Conservation (phyloP, 768 basidiomycete genomes). For the Scleroderma citrinum region DNA sequence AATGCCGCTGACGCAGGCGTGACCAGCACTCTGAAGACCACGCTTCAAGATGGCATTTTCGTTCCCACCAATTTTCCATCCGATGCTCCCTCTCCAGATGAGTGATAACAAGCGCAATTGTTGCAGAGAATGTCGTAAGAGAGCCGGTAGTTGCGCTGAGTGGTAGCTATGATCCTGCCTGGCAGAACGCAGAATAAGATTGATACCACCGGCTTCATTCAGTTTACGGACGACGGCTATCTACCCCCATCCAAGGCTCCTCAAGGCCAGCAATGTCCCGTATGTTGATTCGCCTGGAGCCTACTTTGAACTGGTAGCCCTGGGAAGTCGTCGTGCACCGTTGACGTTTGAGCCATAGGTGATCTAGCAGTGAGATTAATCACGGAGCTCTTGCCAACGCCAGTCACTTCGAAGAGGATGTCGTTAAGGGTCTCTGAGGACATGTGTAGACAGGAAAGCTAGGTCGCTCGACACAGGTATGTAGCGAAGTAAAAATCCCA, state of each 20-base stretch:
- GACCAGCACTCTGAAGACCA: neutral
- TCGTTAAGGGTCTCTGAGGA: neutral
- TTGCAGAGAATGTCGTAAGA: slow-evolving; percentile 12
- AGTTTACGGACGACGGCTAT: neutral
- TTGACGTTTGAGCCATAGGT: neutral
- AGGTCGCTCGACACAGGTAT: too few relatives aligned
- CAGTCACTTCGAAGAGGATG: neutral
- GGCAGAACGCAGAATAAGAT: slow-evolving; percentile 12
- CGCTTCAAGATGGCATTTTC: neutral
- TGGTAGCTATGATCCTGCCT: neutral
- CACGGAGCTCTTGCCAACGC: neutral
- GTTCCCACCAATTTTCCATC: slow-evolving; percentile 29
- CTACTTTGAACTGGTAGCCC: neutral
- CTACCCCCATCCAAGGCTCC: neutral
- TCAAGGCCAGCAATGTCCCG: slow-evolving; percentile 17
- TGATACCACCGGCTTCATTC: slow-evolving; percentile 1
- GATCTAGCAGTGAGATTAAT: neutral
- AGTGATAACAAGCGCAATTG: slow-evolving; percentile 7
- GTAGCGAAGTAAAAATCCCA: too few relatives aligned
- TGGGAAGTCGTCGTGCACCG: slow-evolving; percentile 24
- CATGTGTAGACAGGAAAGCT: too few relatives aligned
- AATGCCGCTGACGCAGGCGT: neutral
- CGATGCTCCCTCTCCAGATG: slow-evolving; percentile 13
- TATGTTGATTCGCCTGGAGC: slow-evolving; percentile 5
- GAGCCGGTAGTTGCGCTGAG: neutral